phyloP scores from a whole-genome alignment of 306 rosid species.

The Sindora glabra region DNA sequence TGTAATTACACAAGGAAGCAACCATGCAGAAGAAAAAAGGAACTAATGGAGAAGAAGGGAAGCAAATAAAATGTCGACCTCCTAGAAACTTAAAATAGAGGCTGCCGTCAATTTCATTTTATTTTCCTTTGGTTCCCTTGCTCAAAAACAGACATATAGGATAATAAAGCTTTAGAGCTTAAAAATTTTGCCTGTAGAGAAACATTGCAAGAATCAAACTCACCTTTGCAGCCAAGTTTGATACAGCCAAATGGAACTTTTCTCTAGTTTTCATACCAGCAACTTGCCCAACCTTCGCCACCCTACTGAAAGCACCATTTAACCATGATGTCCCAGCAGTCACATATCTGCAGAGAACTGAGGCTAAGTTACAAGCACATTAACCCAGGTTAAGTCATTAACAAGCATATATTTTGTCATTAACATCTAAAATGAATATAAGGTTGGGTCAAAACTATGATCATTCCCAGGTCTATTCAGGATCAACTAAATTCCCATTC shows the following conservation, averaged over 20 bases:
- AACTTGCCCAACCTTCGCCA: constrained; percentile 76
- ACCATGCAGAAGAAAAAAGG: background rate
- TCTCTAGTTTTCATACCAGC: constrained; percentile 91
- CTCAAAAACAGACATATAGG: background rate
- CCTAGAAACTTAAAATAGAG: too few species aligned
- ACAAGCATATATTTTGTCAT: constrained; percentile 4
- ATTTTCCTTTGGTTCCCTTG: too few species aligned
- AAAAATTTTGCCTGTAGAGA: background rate
- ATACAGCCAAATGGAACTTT: constrained; percentile 66
- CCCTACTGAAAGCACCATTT: constrained; percentile 84
- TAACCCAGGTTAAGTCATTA: constrained; percentile 6
- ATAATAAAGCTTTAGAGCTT: background rate
- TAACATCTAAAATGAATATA: background rate
- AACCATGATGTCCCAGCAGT: constrained; percentile 82
- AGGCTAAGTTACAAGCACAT: too few species aligned
- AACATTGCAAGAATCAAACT: constrained; percentile 14
- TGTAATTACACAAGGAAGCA: background rate
- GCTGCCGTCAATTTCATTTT: too few species aligned
- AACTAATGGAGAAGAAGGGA: too few species aligned
- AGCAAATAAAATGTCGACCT: too few species aligned
- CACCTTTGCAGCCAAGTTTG: constrained; percentile 80
- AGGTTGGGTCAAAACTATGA: background rate
- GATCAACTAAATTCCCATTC: too few species aligned
- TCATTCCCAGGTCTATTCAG: too few species aligned
- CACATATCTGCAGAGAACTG: constrained; percentile 56